A percentile compares a stretch with the other conserved stretches of the same genome.
Evolutionary conservation across 192 early-diverging fungal species (phyloP).

Genomic region (Mortierella alpina): DNA sequence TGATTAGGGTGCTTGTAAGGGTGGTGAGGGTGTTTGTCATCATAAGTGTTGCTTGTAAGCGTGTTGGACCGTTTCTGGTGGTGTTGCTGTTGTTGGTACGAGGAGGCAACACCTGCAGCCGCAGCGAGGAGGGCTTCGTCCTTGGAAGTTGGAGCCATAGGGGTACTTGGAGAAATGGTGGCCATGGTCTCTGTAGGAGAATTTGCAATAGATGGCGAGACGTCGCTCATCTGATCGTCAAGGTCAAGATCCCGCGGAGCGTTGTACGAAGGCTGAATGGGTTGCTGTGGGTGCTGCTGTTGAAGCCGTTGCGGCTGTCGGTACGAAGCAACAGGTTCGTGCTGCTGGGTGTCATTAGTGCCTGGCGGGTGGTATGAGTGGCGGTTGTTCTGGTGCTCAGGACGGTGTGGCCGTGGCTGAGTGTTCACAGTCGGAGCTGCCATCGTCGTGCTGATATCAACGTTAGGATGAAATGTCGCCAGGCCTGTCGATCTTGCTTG

Average conservation of each 20-base stretch:
- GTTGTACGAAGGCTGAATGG: neutral
- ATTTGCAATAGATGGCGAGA: slow-evolving; percentile 29
- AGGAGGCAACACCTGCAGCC: neutral
- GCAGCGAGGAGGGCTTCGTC: slow-evolving; percentile 16
- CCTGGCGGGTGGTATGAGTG: slow-evolving; percentile 45
- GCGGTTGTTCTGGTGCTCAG: slow-evolving; percentile 18
- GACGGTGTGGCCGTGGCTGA: neutral
- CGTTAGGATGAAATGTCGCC: slow-evolving; percentile 35
- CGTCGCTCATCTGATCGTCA: slow-evolving; percentile 43
- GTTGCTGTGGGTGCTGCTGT: slow-evolving; percentile 3
- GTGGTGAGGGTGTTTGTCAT: slow-evolving; percentile 26
- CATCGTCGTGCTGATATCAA: slow-evolving; percentile 42
- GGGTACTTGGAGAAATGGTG: slow-evolving; percentile 42
- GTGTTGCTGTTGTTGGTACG: neutral
- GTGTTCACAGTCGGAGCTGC: slow-evolving; percentile 9
- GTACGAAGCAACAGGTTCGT: neutral
- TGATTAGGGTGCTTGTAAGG: slow-evolving; percentile 35
- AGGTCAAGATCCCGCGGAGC: neutral
- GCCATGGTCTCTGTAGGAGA: slow-evolving; percentile 48
- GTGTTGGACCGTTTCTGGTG: slow-evolving; percentile 24
- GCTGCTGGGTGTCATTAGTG: slow-evolving; percentile 1
- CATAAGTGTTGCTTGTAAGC: slow-evolving; percentile 2
- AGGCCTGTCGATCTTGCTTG: slow-evolving; percentile 25
- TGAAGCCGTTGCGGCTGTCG: slow-evolving; percentile 5
- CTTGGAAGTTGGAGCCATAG: slow-evolving; percentile 11